Percentiles rank a stretch among this genome's conserved stretches.
Evolutionary conservation across 441 rosid species (phyloP).

Genomic region (Croton setiger): DNA sequence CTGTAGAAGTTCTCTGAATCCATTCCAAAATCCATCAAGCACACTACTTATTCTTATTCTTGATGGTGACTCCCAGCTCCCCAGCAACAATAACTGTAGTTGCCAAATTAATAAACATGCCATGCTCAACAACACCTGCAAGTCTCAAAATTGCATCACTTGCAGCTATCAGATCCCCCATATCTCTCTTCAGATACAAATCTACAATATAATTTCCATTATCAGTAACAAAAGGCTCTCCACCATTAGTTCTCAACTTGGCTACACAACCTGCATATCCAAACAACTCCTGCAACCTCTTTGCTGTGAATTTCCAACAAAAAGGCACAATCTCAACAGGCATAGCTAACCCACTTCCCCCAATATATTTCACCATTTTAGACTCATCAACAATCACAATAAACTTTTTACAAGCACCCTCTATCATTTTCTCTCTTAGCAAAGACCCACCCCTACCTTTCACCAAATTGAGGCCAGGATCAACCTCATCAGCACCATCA

Average conservation of each 20-base stretch:
- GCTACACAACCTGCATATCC: constrained; percentile 57
- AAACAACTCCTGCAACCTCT: constrained; percentile 45
- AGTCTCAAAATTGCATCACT: constrained; percentile 73
- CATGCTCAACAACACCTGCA: constrained; percentile 86
- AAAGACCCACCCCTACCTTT: constrained; percentile 91
- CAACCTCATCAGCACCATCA: constrained; percentile 96
- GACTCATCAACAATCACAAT: constrained; percentile 72
- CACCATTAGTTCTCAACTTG: constrained; percentile 43
- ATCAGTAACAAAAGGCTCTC: constrained; percentile 67
- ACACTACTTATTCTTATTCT: constrained; percentile 35
- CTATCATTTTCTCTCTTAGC: constrained; percentile 88
- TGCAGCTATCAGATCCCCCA: constrained; percentile 63
- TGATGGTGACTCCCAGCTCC: constrained; percentile 61
- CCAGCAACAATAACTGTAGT: constrained; percentile 83
- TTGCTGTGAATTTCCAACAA: constrained; percentile 69
- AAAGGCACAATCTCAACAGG: constrained; percentile 84
- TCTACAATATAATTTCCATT: constrained; percentile 80
- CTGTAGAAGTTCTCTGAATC: neutral
- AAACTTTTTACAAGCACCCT: constrained; percentile 70
- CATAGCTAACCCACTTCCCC: constrained; percentile 71
- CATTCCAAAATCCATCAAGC: neutral
- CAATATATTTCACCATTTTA: constrained; percentile 59
- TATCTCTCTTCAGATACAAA: constrained; percentile 56
- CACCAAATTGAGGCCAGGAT: constrained; percentile 65
- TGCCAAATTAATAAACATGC: constrained; percentile 91